Evolutionary conservation across 352 stramenopile species (phyloP), one percentile per base, ranked within the genome.

Genomic region (Globisporangium abappressorium): DNA sequence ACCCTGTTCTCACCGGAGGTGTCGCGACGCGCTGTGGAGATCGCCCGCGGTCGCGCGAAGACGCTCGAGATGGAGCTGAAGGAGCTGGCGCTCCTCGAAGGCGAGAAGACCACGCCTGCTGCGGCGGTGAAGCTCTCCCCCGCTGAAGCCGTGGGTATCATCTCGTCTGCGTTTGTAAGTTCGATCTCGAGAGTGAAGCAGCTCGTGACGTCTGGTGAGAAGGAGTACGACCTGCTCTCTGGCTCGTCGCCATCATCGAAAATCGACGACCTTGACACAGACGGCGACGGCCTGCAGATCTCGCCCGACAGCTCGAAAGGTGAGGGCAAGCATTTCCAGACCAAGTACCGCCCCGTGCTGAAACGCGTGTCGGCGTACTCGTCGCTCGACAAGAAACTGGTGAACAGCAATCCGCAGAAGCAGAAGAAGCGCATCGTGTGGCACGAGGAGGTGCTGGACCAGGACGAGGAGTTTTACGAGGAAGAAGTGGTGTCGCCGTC

Each of bases 1-100:
- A 89, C 79, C 38, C 72, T 95, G 5, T 95, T 95, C 67, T 94
- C 86, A 1, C 83, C 88, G 0, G 88, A 95, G 26, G 77, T 94
- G 3, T 95, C 88, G 8, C 78, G 88, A 26, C 86, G 93, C 55
- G 85, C 86, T 11, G 88, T 95, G 69, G 88, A 95, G 36, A 77
- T 94, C n/a, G 88, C 88, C 0, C 85, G 92, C 69, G 81, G 88
- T 24, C 84, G 88, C 33, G 88, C 88, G 7, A 87, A 90, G 63
- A 78, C 70, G 3, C 74, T 95, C 43, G 86, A 91, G 14, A 80
- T 73, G 20, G 88, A 95, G 65, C 72, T 95, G 24, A 89, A 91
- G 64, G 86, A 95, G 57, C 74, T 93, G 57, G 64, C 70, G 5
- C 73, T 83, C 24, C 66, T 93, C 14, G 85, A 93, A 30, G 53